Evolutionary conservation across 2,329 filamentous ascomycete genomes (phyloP).

Genomic region (Lachnellula hyalina): DNA sequence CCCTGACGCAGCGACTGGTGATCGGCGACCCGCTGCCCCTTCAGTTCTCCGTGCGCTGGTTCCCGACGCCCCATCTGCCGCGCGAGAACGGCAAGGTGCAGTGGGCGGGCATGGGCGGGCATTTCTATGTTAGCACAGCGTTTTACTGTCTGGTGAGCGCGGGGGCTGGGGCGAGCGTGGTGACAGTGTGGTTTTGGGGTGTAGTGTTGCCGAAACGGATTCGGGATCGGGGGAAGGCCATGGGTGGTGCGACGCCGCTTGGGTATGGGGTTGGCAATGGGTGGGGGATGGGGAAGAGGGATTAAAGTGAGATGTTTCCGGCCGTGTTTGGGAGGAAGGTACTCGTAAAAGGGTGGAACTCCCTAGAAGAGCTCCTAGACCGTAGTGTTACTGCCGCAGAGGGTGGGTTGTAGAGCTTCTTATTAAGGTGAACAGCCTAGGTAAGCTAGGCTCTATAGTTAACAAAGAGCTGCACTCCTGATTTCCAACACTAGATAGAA

Average conservation of each 20-base stretch:
- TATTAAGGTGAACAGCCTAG: too few species aligned
- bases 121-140: slow-evolving; percentile 58
- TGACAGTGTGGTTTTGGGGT: slow-evolving; percentile 56
- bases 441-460: too few species aligned
- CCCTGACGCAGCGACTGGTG: slow-evolving; percentile 59
- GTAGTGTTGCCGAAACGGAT: slow-evolving; percentile 47
- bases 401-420: too few species aligned
- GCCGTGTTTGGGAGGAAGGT: too few species aligned
- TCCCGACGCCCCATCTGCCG: slow-evolving; percentile 67
- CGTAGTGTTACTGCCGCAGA: too few species aligned
- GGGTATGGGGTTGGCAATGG: slow-evolving; percentile 26
- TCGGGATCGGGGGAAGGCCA: slow-evolving; percentile 19
- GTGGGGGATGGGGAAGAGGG: slow-evolving; percentile 21
- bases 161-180: slow-evolving; percentile 45
- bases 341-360: too few species aligned
- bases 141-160: slow-evolving; percentile 59
- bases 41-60: slow-evolving; percentile 80
- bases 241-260: slow-evolving; percentile 27
- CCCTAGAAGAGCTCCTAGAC: too few species aligned
- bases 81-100: slow-evolving; percentile 59
- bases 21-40: slow-evolving; percentile 83
- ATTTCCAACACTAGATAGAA: too few species aligned
- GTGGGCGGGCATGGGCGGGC: slow-evolving; percentile 60
- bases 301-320: background rate
- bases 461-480: too few species aligned